Evolutionary conservation across 768 basidiomycete species (phyloP).

Genomic region (Nidularia pulvinata): DNA sequence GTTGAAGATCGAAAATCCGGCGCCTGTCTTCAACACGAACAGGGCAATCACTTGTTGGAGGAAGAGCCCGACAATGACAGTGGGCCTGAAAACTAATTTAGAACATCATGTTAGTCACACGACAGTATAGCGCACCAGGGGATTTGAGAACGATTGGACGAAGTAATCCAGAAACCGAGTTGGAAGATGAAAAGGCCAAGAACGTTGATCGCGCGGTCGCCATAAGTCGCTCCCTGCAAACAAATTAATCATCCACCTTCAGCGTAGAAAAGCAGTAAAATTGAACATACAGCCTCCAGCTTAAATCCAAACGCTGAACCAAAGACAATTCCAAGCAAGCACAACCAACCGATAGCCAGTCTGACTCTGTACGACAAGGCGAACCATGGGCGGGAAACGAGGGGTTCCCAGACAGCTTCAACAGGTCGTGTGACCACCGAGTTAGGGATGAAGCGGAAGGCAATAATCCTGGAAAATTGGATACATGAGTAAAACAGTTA

Average conservation of each 20-base stretch:
- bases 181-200: slow-evolving; percentile 84
- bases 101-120: background rate
- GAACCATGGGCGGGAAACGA: slow-evolving; percentile 70
- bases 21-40: slow-evolving; percentile 84
- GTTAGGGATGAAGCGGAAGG: slow-evolving; percentile 84
- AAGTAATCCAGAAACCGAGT: slow-evolving; percentile 67
- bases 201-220: slow-evolving; percentile 81
- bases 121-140: slow-evolving; percentile 57
- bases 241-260: slow-evolving; percentile 8
- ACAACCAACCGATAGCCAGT: slow-evolving; percentile 72
- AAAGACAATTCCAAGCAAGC: slow-evolving; percentile 75
- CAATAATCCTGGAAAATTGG: slow-evolving; percentile 53
- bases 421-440: slow-evolving; percentile 72
- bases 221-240: slow-evolving; percentile 52
- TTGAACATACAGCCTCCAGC: slow-evolving; percentile 48
- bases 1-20: slow-evolving; percentile 82
- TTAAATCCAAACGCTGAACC: slow-evolving; percentile 88
- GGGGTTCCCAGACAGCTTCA: slow-evolving; percentile 65
- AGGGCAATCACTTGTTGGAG: slow-evolving; percentile 85
- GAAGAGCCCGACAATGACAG: slow-evolving; percentile 87
- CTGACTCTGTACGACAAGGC: slow-evolving; percentile 47
- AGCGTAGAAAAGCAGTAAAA: slow-evolving; percentile 9
- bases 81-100: slow-evolving; percentile 50
- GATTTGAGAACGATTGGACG: slow-evolving; percentile 59
- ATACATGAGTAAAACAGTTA: background rate